A percentile compares a stretch with the other conserved stretches of the same genome.
These are phyloP conservation scores for Crithidia mellificae DNA, from an alignment of 208 protist genomes.

Conservation along the genomic window DNA sequence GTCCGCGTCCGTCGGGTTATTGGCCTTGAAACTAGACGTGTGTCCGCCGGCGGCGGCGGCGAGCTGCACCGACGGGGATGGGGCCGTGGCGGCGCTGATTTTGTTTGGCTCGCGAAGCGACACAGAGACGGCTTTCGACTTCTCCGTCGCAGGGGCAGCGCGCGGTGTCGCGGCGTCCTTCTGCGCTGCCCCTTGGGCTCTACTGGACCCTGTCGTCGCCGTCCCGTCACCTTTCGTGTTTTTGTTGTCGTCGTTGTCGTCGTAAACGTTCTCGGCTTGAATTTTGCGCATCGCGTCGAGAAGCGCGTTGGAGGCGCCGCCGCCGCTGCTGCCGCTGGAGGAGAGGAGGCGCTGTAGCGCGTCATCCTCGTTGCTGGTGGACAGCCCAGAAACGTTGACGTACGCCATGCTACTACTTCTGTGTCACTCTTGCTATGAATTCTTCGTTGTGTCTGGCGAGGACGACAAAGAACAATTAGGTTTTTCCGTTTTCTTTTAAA, in stretches of 20 bases:
- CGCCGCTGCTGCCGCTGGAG: background rate
- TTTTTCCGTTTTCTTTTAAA: too few relatives aligned
- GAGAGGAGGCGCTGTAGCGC: conserved; percentile 43
- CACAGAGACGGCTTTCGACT: conserved; percentile 6
- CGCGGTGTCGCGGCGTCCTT: background rate
- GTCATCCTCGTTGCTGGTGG: conserved; percentile 38
- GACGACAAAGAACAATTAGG: too few relatives aligned
- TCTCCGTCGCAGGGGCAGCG: background rate
- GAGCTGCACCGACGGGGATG: conserved; percentile 6
- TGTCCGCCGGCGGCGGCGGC: background rate
- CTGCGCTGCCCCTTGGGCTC: background rate
- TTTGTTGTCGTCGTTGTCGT: conserved; percentile 3
- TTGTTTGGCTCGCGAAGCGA: conserved; percentile 28
- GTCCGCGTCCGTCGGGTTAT: conserved; percentile 45
- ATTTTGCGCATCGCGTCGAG: conserved; percentile 44
- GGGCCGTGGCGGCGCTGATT: background rate
- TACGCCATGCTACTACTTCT: conserved; percentile 50
- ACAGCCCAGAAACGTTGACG: conserved; percentile 60
- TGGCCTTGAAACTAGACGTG: conserved; percentile 46
- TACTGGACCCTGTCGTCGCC: background rate
- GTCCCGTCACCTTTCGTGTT: too few relatives aligned
- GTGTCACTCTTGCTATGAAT: too few relatives aligned
- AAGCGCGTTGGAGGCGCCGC: conserved; percentile 21
- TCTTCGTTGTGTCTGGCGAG: too few relatives aligned
- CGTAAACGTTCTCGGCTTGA: conserved; percentile 31